Conservation (phyloP, 345 rosid species). For the Sisymbrium irio region DNA sequence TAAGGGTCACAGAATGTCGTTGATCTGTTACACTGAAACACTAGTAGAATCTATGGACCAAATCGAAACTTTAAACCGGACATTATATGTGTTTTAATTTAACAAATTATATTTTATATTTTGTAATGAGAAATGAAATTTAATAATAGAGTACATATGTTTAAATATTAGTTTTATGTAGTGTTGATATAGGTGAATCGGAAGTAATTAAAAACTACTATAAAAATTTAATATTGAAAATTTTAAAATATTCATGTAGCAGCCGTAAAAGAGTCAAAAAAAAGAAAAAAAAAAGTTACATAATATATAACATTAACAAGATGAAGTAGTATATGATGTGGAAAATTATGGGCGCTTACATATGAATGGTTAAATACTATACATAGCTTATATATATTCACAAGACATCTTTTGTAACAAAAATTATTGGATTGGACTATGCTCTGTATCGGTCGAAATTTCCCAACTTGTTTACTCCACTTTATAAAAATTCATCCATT, state of each 20-base stretch:
- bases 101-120: not conserved
- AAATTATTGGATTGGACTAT: not conserved
- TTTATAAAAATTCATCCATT: conserved; percentile 4
- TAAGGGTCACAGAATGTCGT: conserved; percentile 19
- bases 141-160: not conserved
- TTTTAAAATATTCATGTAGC: too few relatives aligned
- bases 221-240: too few relatives aligned
- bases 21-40: not conserved
- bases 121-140: not conserved
- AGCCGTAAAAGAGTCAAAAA: too few relatives aligned
- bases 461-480: conserved; percentile 18
- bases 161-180: not conserved
- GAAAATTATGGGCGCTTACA: not conserved
- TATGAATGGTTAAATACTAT: not conserved
- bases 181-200: too few relatives aligned
- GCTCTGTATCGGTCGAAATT: not conserved
- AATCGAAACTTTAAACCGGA: not conserved
- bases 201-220: too few relatives aligned
- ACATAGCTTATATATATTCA: not conserved
- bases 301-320: not conserved
- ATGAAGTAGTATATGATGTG: not conserved
- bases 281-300: not conserved
- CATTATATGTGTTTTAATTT: not conserved
- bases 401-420: not conserved
- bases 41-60: not conserved